A percentile compares a stretch with the other conserved stretches of the same genome.
phyloP scores from a whole-genome alignment of 768 basidiomycete genomes.

The Omphalotus guepiniiformis region DNA sequence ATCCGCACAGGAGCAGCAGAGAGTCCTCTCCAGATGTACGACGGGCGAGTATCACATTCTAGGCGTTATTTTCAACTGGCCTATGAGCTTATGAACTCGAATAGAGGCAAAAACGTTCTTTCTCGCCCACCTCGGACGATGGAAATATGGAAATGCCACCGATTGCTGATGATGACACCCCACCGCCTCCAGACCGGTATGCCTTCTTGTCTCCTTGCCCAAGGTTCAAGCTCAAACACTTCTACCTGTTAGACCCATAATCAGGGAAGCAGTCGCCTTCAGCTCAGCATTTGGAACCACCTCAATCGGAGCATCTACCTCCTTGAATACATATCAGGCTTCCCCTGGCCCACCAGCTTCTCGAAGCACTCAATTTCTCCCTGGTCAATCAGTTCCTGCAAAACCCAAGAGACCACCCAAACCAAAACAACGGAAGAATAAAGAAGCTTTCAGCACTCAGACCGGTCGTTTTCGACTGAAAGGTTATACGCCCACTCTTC shows the following conservation, averaged over 20 bases:
- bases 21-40: conserved; percentile 51
- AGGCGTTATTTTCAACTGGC: background rate
- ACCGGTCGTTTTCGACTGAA: conserved; percentile 48
- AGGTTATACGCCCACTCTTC: conserved; percentile 17
- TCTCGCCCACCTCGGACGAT: conserved; percentile 52
- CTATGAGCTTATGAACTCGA: background rate
- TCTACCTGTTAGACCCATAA: conserved; percentile 51
- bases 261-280: conserved; percentile 59
- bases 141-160: conserved; percentile 36
- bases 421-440: conserved; percentile 29
- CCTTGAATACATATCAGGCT: conserved; percentile 41
- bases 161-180: conserved; percentile 40
- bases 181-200: conserved; percentile 41
- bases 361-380: conserved; percentile 38
- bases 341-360: conserved; percentile 17
- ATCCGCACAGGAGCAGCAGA: conserved; percentile 45
- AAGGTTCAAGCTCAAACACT: too few species aligned
- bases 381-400: conserved; percentile 43
- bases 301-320: conserved; percentile 23
- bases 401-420: conserved; percentile 17
- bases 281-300: conserved; percentile 26
- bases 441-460: conserved; percentile 40
- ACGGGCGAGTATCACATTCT: conserved; percentile 17
- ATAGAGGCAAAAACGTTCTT: conserved; percentile 44
- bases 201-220: too few species aligned